Evolutionary conservation across 2,329 filamentous ascomycete genomes (phyloP), one percentile per base, ranked within the genome.

Genomic region (Exophiala sideris): DNA sequence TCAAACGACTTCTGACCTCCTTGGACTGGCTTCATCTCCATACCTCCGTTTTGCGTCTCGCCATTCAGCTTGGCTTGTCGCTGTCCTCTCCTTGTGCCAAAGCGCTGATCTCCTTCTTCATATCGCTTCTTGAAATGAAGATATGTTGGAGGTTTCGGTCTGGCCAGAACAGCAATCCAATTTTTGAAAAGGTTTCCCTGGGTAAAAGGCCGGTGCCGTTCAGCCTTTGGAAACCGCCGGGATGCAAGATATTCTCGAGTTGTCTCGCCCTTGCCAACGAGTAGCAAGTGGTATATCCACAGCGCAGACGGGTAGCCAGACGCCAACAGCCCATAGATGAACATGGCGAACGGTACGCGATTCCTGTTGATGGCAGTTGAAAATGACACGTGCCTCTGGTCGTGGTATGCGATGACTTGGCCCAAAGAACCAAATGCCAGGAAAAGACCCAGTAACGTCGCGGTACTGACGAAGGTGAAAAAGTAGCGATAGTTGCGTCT

Each of bases 401-500:
- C 74, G 62, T 78, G 81, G 74, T 92, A 94, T 18, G 88, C 75
- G 40, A 92, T 74, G 34, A 96, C 78, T 67, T 97, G 94, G 2
- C 85, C 83, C n/a, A 96, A 76, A 57, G 84, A 90, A 20, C 87
- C 85, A 16, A 79, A 89, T 29, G 94, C 76, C 42, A 97, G 79
- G 65, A 88, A 92, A 12, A 91, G 67, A 0, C 86, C 81, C 14
- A 96, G 79, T 33, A 96, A 62, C 0, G 89, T 90, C n/a, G 83
- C 84, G 11, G 86, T 84, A 50, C 83, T 84, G 61, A 99, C 85
- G 71, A 96, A 99, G 9, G 88, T 82, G 70, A 97, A 96, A 73
- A 99, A 99, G 71, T 92, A 97, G 60, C 94, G 89, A 74, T 99
- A 99, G 74, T 99, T 99, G 65, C 94, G 89, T 62, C 92, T 87